Evolutionary conservation across 352 stramenopile genomes (phyloP), one percentile per base, ranked within the genome.

Genomic region (Blastocystis hominis): DNA sequence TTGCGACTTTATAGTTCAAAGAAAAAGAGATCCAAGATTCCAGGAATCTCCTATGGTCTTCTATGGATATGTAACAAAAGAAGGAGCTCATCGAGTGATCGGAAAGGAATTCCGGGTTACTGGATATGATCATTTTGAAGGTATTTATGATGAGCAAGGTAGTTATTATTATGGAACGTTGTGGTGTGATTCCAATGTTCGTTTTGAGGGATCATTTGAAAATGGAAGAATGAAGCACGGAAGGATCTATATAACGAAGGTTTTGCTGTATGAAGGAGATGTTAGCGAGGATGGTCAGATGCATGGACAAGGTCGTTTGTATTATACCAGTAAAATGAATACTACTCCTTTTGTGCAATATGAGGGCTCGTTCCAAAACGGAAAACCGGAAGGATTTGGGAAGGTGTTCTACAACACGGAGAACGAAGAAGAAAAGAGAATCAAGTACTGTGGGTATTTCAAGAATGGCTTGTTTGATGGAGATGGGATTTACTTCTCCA

Each of bases 361-460:
- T 42, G 68, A 78, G 9, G 68, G 68, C 15, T 3, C 9, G 9
- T 78, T 78, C 9, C 10, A 20, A 42, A 10, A 61, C 9, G 42
- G 42, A 20, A 61, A 56, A 42, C 30, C 50, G 1, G 10, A 61
- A 4, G 68, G 68, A 15, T 78, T 78, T 78, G 68, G 30, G 1
- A 56, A 50, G 24, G 40, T 78, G 50, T 78, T 36, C 24, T 56
- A 56, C 20, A 56, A 15, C 10, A n/a, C 6, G 1, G 40, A n/a
- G 17, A 20, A 6, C 15, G 30, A 38, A n/a, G 30, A 38, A 2
- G 20, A 9, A 24, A 9, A 68, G 59, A n/a, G n/a, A n/a, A 15
- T 78, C 20, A 61, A 78, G 50, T 78, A 62, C 36, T 78, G 68
- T 61, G 68, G 68, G 20, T 78, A 40, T 42, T 62, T 78, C 50